Conservation (phyloP, 2,329 filamentous ascomycete species). For the Fusarium penzigii region DNA sequence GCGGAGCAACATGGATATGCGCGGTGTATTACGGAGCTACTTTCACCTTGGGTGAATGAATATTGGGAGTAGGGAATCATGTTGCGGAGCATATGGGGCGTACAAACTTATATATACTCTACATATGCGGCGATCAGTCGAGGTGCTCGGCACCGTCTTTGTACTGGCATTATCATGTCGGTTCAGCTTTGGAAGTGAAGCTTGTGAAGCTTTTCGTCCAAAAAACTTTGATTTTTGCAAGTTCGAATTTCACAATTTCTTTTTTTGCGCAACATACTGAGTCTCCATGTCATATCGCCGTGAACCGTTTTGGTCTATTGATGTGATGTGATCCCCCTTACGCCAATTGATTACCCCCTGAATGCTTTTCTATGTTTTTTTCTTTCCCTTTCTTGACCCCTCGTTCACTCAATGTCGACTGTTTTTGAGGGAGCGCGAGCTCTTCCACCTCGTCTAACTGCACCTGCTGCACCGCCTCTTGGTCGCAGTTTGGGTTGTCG, state of each 20-base stretch:
- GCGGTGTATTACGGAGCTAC: constrained; percentile 15
- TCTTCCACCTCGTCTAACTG: constrained; percentile 31
- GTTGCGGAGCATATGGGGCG: constrained; percentile 19
- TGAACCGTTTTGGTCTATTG: constrained; percentile 2
- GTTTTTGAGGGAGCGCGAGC: constrained; percentile 26
- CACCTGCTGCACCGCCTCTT: constrained; percentile 25
- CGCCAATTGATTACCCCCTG: constrained; percentile 24
- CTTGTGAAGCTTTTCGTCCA: constrained; percentile 17
- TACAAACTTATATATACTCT: constrained; percentile 17
- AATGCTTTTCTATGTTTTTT: background rate
- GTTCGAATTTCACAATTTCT: constrained; percentile 19
- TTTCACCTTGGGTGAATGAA: constrained; percentile 24
- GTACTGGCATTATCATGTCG: constrained; percentile 20
- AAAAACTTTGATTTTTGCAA: constrained; percentile 20
- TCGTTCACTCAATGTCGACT: constrained; percentile 8
- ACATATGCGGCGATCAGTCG: constrained; percentile 10
- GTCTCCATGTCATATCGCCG: background rate
- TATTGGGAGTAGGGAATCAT: constrained; percentile 15
- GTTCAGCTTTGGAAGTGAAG: constrained; percentile 14
- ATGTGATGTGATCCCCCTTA: constrained; percentile 11
- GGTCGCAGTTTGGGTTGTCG: constrained; percentile 29
- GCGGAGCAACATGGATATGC: constrained; percentile 20
- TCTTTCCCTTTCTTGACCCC: background rate
- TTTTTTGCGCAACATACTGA: constrained; percentile 13
- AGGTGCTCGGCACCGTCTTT: constrained; percentile 18